Percentiles rank a stretch among this genome's conserved stretches.
Conservation (phyloP, 192 early-diverging fungal genomes). For the Umbelopsis isabellina region DNA sequence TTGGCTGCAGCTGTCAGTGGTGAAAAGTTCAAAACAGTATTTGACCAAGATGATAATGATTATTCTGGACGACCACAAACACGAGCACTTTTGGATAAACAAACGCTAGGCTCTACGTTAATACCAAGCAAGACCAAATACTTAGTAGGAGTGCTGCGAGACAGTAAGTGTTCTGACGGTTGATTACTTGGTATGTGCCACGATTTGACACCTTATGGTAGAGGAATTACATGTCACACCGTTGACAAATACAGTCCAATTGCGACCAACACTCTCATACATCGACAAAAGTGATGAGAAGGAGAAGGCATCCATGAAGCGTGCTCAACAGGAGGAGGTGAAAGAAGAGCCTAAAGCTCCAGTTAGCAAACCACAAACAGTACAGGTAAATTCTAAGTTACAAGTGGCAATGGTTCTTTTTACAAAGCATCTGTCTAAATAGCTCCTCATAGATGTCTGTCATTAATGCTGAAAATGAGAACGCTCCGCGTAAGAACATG, state of each 20-base stretch:
- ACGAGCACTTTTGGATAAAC: slow-evolving; percentile 72
- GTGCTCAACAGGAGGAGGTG: slow-evolving; percentile 63
- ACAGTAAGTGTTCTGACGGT: slow-evolving; percentile 53
- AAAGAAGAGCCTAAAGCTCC: slow-evolving; percentile 55
- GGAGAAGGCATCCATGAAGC: slow-evolving; percentile 67
- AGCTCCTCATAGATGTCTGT: slow-evolving; percentile 51
- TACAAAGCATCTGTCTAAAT: background rate
- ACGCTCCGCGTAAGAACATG: slow-evolving; percentile 59
- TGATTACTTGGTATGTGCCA: background rate
- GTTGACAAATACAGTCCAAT: slow-evolving; percentile 71
- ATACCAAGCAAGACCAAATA: slow-evolving; percentile 83
- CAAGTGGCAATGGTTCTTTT: background rate
- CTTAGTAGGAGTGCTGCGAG: slow-evolving; percentile 76
- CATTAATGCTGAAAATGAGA: slow-evolving; percentile 64
- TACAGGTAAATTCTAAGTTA: slow-evolving; percentile 41
- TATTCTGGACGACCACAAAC: slow-evolving; percentile 25
- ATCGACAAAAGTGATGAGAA: slow-evolving; percentile 91
- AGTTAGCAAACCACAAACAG: slow-evolving; percentile 45
- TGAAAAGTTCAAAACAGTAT: slow-evolving; percentile 66
- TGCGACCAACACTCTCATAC: slow-evolving; percentile 89
- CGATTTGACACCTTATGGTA: slow-evolving; percentile 26
- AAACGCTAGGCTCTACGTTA: slow-evolving; percentile 75
- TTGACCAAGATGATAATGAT: slow-evolving; percentile 51
- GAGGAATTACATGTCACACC: slow-evolving; percentile 88
- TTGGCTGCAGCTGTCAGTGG: slow-evolving; percentile 78